Evolutionary conservation across 2,329 filamentous ascomycete species (phyloP), one percentile per base, ranked within the genome.

Genomic region (Penicillium glabrum): DNA sequence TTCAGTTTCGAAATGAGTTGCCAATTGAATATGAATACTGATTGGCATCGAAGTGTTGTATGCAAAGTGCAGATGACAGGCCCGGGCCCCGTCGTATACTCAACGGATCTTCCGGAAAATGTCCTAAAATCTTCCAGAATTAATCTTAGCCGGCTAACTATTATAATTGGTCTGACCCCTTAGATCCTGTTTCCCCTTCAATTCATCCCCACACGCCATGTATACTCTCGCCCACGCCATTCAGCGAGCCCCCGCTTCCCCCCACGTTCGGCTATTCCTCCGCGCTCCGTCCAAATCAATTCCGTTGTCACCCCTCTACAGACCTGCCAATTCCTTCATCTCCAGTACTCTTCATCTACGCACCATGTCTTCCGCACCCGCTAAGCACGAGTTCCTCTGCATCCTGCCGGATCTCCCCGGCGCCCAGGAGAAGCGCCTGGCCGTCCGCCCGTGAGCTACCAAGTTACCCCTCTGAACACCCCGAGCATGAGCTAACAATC

Each of bases 341-440:
- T 27, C 37, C 35, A 45, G 47, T 19, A 5, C 24, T 41, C 55
- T 21, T 29, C 52, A 59, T 33, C n/a, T 33, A 5, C 61, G 63
- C 61, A 65, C 56, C 13, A 68, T 68, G 63, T 62, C 64, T 33
- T 55, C 68, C 21, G 49, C 64, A 11, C 59, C 70, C 46, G 66
- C 70, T 47, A 83, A 82, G 69, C 82, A 77, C 59, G 86, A 90
- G 72, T 91, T 86, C 79, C 82, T 91, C 37, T 86, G 88, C 65
- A 79, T 91, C 56, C 69, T 90, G 37, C 88, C 86, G 13, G 88
- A 91, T 72, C 83, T 86, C 72, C 82, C 86, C 1, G 85, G 82
- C 41, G 78, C 74, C 21, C 75, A 82, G 57, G 80, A 80, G 62
- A 88, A 88, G 79, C 80, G 88, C 53, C 75, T 89, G 26, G 82